Evolutionary conservation across 176 grass and related monocot species (phyloP).

Genomic region (Saccharum officinarum): DNA sequence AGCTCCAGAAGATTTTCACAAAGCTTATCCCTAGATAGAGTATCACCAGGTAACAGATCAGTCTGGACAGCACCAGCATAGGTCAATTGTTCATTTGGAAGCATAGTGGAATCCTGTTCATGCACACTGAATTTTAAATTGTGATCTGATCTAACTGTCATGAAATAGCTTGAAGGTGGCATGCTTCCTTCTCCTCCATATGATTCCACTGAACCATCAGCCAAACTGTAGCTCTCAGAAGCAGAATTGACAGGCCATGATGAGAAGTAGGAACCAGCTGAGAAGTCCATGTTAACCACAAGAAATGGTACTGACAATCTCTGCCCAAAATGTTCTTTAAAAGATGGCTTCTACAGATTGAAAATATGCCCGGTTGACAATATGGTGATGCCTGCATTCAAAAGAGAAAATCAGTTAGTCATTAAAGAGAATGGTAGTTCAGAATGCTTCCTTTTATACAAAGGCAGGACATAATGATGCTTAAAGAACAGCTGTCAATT

Average conservation of each 20-base stretch:
- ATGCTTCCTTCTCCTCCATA: constrained; percentile 41
- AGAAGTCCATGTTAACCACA: constrained; percentile 42
- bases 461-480: constrained; percentile 7
- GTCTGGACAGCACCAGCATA: constrained; percentile 5
- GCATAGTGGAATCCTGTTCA: constrained; percentile 31
- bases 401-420: constrained; percentile 9
- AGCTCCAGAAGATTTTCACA: constrained; percentile 24
- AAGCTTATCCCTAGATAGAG: constrained; percentile 33
- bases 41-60: constrained; percentile 29
- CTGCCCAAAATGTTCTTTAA: constrained; percentile 7
- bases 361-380: constrained; percentile 11
- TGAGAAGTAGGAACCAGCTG: constrained; percentile 44
- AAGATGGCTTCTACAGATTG: constrained; percentile 26
- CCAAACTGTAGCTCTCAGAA: constrained; percentile 36
- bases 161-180: constrained; percentile 33
- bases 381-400: constrained; percentile 25
- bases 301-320: not conserved
- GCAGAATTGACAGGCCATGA: constrained; percentile 47
- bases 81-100: constrained; percentile 29
- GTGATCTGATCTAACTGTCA: constrained; percentile 34
- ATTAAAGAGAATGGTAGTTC: not conserved
- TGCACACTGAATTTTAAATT: constrained; percentile 33
- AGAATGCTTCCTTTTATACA: constrained; percentile 15
- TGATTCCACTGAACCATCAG: constrained; percentile 44
- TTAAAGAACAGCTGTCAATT: constrained; percentile 26